phyloP scores from a whole-genome alignment of 495 filamentous ascomycete genomes.

The Sporormia fimetaria region DNA sequence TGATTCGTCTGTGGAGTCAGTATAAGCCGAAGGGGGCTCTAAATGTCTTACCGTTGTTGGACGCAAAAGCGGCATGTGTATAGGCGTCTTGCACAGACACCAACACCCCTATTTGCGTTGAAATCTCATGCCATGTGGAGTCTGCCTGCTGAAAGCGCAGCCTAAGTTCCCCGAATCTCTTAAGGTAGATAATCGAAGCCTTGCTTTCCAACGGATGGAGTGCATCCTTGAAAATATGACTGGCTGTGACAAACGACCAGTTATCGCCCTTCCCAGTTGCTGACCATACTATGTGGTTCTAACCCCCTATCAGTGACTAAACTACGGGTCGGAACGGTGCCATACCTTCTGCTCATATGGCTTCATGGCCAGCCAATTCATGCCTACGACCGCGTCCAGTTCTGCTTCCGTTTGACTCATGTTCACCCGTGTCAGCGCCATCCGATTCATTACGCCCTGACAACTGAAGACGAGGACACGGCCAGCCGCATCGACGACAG shows the following conservation, averaged over 20 bases:
- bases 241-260: conserved; percentile 42
- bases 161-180: conserved; percentile 54
- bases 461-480: conserved; percentile 58
- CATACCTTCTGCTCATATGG: conserved; percentile 38
- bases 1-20: conserved; percentile 27
- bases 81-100: conserved; percentile 56
- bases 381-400: conserved; percentile 62
- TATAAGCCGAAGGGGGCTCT: background rate
- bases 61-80: conserved; percentile 69
- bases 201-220: conserved; percentile 54
- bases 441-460: conserved; percentile 52
- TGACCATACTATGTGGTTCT: conserved; percentile 23
- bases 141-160: conserved; percentile 61
- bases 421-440: conserved; percentile 44
- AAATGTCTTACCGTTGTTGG: conserved; percentile 48
- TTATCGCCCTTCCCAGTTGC: conserved; percentile 21
- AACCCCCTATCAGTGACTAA: conserved; percentile 21
- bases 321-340: background rate
- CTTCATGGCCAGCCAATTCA: conserved; percentile 56
- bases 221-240: conserved; percentile 46
- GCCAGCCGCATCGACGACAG: conserved; percentile 62
- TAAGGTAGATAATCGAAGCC: conserved; percentile 59
- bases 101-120: conserved; percentile 57
- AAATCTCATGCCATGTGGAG: conserved; percentile 53
- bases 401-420: conserved; percentile 56